Conservation (phyloP, 1,139 yeast species). For the Diutina rugosa region DNA sequence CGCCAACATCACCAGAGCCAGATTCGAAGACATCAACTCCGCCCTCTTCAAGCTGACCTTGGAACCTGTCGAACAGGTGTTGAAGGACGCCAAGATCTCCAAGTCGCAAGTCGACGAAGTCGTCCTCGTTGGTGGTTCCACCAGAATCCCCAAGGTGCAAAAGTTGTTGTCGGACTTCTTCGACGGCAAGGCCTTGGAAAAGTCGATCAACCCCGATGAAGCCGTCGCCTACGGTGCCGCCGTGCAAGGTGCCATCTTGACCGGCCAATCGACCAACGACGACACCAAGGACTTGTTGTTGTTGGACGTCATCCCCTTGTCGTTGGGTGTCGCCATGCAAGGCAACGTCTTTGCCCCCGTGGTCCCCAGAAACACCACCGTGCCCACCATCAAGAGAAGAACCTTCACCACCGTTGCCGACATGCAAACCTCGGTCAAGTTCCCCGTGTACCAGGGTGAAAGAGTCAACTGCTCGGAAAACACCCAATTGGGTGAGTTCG, state of each 20-base stretch:
- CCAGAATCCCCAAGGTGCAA: constrained; percentile 29
- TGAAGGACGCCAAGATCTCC: constrained; percentile 26
- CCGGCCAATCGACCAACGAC: constrained; percentile 89
- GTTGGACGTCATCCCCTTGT: constrained; percentile 97
- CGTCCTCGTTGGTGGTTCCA: constrained; percentile 29
- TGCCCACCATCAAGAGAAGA: constrained; percentile 99
- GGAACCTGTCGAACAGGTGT: constrained; percentile 11
- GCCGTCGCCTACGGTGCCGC: constrained; percentile 97
- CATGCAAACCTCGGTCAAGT: constrained; percentile 98
- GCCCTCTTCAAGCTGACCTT: constrained; percentile 9
- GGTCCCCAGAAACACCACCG: constrained; percentile 99
- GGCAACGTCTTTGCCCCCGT: constrained; percentile 98
- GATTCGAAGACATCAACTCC: constrained; percentile 9
- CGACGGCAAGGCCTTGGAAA: constrained; percentile 34
- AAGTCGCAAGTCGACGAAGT: constrained; percentile 24
- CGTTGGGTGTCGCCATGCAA: constrained; percentile 99
- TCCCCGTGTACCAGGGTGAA: constrained; percentile 99
- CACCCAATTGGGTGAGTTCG: constrained; percentile 99
- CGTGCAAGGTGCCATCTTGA: constrained; percentile 97
- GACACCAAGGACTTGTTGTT: constrained; percentile 95
- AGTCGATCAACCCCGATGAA: constrained; percentile 42
- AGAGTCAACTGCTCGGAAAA: constrained; percentile 99
- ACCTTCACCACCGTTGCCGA: constrained; percentile 99
- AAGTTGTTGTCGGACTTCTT: constrained; percentile 26
- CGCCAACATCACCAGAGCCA: constrained; percentile 10